These are phyloP conservation scores for Boletus tomentosulus DNA, from an alignment of 768 basidiomycete genomes.

Conservation along the genomic window DNA sequence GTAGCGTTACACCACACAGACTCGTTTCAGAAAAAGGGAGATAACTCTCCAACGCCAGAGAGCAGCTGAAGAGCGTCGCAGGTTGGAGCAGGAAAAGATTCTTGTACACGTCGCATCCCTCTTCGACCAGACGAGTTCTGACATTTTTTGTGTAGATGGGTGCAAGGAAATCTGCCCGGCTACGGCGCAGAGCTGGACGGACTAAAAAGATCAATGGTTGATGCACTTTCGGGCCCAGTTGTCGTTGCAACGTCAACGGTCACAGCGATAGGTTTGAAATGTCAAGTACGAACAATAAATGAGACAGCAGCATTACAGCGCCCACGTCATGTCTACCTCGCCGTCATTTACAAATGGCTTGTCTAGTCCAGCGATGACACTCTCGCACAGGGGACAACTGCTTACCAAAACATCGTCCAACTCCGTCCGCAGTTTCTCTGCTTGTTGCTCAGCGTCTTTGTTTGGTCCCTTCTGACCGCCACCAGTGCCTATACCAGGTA, in stretches of 20 bases:
- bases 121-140: background rate
- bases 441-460: conserved; percentile 53
- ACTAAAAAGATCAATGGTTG: conserved; percentile 79
- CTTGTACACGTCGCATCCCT: conserved; percentile 8
- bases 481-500: conserved; percentile 57
- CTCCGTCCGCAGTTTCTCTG: conserved; percentile 74
- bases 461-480: conserved; percentile 42
- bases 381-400: conserved; percentile 92
- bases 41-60: conserved; percentile 68
- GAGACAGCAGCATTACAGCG: conserved; percentile 38
- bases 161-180: conserved; percentile 68
- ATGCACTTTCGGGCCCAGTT: conserved; percentile 15
- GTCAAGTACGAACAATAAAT: background rate
- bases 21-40: conserved; percentile 50
- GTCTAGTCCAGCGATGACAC: conserved; percentile 80
- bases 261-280: background rate
- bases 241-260: background rate
- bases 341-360: conserved; percentile 79
- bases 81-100: conserved; percentile 42
- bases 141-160: conserved; percentile 56
- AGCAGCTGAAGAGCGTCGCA: conserved; percentile 66
- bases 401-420: conserved; percentile 87
- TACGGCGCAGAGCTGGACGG: conserved; percentile 68
- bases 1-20: background rate
- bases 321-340: conserved; percentile 77